phyloP scores from a whole-genome alignment of 768 basidiomycete genomes.

The Pisolithus orientalis region DNA sequence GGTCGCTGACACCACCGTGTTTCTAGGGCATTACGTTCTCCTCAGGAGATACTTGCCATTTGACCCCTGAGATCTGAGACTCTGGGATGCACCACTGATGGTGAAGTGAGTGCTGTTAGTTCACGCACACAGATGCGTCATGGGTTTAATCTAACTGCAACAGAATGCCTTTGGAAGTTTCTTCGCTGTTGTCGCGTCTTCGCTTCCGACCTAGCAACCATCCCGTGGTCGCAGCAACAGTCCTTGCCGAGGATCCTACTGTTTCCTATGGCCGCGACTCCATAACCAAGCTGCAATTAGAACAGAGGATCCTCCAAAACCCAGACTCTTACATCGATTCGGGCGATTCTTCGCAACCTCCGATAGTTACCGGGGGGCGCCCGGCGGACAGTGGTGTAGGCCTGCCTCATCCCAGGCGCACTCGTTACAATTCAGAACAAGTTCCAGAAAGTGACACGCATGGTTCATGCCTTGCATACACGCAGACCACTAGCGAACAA shows the following conservation, averaged over 20 bases:
- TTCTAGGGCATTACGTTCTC: too few relatives aligned
- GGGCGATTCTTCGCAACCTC: conserved; percentile 12
- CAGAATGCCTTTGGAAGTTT: conserved; percentile 22
- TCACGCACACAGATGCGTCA: neutral
- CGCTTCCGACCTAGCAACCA: conserved; percentile 21
- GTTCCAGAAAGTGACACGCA: neutral
- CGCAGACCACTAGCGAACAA: conserved; percentile 4
- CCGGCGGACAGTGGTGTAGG: conserved; percentile 2
- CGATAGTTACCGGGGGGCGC: conserved; percentile 22
- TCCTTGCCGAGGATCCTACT: neutral
- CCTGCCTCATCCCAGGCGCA: conserved; percentile 3
- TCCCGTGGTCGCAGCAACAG: conserved; percentile 10
- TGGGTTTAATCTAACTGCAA: neutral
- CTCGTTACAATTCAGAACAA: neutral
- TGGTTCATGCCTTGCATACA: conserved; percentile 4
- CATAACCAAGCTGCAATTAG: conserved; percentile 7
- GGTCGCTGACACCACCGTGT: too few relatives aligned
- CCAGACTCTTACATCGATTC: conserved; percentile 24
- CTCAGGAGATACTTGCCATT: too few relatives aligned
- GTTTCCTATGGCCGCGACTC: neutral
- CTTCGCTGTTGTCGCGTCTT: conserved; percentile 28
- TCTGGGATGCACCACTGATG: neutral
- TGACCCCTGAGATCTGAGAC: neutral
- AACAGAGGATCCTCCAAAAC: conserved; percentile 25
- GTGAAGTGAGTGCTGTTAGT: neutral